phyloP scores from a whole-genome alignment of 2,329 filamentous ascomycete genomes.

The Raffaelea deltoideospora region DNA sequence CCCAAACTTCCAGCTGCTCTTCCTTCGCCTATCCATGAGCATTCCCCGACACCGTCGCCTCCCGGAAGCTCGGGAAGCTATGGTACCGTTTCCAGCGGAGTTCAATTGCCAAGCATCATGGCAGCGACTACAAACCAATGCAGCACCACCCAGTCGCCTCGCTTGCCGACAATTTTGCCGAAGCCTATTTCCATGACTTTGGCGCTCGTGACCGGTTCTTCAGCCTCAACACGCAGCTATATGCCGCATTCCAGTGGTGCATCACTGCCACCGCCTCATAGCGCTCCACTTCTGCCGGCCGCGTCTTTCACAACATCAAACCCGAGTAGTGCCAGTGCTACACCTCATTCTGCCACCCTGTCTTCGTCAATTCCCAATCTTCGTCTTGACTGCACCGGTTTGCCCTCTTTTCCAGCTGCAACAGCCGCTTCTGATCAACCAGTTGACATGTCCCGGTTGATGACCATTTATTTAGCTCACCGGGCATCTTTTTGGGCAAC shows the following conservation, averaged over 20 bases:
- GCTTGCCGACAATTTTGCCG: constrained; percentile 47
- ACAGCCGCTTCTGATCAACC: constrained; percentile 22
- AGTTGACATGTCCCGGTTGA: constrained; percentile 51
- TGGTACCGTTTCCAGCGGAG: constrained; percentile 28
- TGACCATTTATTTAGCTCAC: constrained; percentile 54
- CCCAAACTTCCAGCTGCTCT: constrained; percentile 31
- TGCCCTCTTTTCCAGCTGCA: constrained; percentile 21
- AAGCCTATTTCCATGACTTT: constrained; percentile 43
- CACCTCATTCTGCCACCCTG: constrained; percentile 15
- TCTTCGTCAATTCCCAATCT: constrained; percentile 21
- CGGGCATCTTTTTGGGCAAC: constrained; percentile 58
- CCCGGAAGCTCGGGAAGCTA: constrained; percentile 29
- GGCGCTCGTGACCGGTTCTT: constrained; percentile 19
- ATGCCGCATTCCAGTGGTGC: constrained; percentile 14
- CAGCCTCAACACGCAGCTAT: constrained; percentile 23
- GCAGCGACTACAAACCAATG: constrained; percentile 16
- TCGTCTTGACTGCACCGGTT: constrained; percentile 43
- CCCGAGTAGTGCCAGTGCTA: constrained; percentile 19
- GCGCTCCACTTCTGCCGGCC: constrained; percentile 28
- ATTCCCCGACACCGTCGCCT: constrained; percentile 31
- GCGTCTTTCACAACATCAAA: constrained; percentile 20
- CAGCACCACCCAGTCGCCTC: constrained; percentile 27
- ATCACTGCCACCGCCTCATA: constrained; percentile 22
- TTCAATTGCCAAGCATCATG: constrained; percentile 41
- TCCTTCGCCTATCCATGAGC: constrained; percentile 35